Evolutionary conservation across 225 moss, liverwort and hornwort species (phyloP).

Genomic region (Sphagnum contortum): DNA sequence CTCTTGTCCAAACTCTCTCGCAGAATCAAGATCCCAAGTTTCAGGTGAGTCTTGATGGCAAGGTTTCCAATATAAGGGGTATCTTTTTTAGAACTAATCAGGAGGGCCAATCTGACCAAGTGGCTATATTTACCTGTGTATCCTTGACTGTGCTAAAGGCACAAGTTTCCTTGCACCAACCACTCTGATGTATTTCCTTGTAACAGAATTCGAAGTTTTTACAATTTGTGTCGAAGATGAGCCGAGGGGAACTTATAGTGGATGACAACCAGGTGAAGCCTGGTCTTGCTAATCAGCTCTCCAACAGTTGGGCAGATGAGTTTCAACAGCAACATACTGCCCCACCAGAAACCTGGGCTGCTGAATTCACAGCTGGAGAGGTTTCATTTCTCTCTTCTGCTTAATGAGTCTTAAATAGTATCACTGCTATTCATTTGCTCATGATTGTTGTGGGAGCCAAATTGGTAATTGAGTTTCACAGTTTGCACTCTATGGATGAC

Average conservation of each 20-base stretch:
- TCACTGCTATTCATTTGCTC: too few relatives aligned
- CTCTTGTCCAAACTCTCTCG: slow-evolving; percentile 75
- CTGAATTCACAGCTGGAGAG: slow-evolving; percentile 61
- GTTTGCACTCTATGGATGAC: not conserved
- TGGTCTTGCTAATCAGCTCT: slow-evolving; percentile 12
- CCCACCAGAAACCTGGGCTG: slow-evolving; percentile 40
- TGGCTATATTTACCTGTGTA: too few relatives aligned
- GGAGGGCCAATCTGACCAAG: too few relatives aligned
- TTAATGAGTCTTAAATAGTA: not conserved
- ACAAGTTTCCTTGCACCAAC: not conserved
- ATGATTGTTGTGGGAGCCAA: not conserved
- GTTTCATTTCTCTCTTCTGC: slow-evolving; percentile 13
- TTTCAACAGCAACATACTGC: slow-evolving; percentile 58
- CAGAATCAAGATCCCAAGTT: slow-evolving; percentile 95
- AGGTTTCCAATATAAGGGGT: too few relatives aligned
- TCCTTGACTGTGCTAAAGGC: too few relatives aligned
- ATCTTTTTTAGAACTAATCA: too few relatives aligned
- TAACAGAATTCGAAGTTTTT: slow-evolving; percentile 93
- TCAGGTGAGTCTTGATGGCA: slow-evolving; percentile 35
- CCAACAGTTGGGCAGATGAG: slow-evolving; percentile 70
- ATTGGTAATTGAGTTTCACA: not conserved
- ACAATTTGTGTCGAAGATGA: slow-evolving; percentile 99
- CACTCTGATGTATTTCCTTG: not conserved
- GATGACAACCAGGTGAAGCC: slow-evolving; percentile 88
- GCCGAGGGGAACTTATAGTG: slow-evolving; percentile 90